Base-by-base conservation (phyloP, 169 alveolate species). In the Eimeria tenella region DNA sequence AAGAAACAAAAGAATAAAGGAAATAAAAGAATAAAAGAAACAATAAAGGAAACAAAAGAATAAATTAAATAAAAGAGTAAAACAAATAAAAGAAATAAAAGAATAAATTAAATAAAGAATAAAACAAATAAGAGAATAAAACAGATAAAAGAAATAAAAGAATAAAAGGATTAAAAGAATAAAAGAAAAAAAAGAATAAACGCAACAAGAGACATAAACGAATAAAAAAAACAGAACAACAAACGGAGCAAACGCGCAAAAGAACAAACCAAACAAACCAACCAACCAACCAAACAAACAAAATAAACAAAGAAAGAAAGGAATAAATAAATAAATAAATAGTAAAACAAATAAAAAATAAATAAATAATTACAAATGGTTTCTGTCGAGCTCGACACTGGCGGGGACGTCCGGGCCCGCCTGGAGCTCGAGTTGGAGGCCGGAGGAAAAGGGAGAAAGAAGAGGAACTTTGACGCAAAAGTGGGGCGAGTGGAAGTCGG, bases 371-470 rank as follows among this genome's bases (percentile, higher is more conserved):
- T 15, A 82, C 90, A 82, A 25, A 23, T 82, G 63, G 31, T 82
- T 82, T 17, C 90, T 62, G 58, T 82, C 90, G 10, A 56, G 90
- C 75, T 82, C 90, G 42, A 82, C 75, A 31, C 90, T 82, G 23
- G 90, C 63, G 13, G 90, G 90, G 56, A 82, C 90, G 23, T 82
- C 90, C 21, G 90, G 75, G n/a, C 90, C 90, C 4, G 58, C 84
- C 62, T 74, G 84, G 42, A n/a, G 84, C 3, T 74, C 84, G 42
- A 68, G 77, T 8, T 17, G 77, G 13, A n/a, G n/a, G 13, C 13
- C 77, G 11, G 77, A 68, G 3, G 77, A 13, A 10, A 23, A 15
- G 77, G n/a, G 77, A 5, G 77, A 13, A 10, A 68, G 42, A n/a
- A 68, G 77, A 10, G 77, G 77, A 3, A 68, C 77, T n/a, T 68